Conservation (phyloP, 306 rosid species). For the Dalbergia cochinchinensis region DNA sequence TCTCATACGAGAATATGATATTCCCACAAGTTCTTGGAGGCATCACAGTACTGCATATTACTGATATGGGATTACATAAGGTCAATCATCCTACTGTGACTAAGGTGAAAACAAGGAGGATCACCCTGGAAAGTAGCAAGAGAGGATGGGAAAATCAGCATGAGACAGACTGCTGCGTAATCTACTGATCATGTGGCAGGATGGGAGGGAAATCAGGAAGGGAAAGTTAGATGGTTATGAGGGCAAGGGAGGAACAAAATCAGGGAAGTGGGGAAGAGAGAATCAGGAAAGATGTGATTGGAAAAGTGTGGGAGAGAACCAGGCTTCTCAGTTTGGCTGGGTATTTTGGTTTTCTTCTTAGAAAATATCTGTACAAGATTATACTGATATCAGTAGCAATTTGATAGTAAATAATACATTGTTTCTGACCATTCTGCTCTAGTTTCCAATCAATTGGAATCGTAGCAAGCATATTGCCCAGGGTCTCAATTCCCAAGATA, state of each 20-base stretch:
- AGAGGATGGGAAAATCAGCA: neutral
- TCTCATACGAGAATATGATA: too few relatives aligned
- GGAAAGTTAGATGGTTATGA: neutral
- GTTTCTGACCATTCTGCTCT: constrained; percentile 27
- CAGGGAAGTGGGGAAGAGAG: neutral
- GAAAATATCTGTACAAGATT: neutral
- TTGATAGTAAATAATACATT: neutral
- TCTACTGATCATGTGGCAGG: neutral
- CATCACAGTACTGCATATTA: neutral
- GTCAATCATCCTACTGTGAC: neutral
- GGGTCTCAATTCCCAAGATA: neutral
- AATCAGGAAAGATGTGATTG: neutral
- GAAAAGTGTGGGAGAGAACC: constrained; percentile 8
- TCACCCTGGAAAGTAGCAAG: neutral
- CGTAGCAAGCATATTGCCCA: neutral
- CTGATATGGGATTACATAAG: neutral
- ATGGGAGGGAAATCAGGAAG: neutral
- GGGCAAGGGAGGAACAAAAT: neutral
- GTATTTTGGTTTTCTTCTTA: neutral
- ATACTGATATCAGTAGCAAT: constrained; percentile 3
- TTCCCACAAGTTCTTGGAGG: neutral
- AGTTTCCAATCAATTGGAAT: neutral
- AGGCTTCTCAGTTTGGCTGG: neutral
- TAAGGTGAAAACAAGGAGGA: neutral
- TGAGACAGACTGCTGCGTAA: neutral